These are phyloP conservation scores for Fusarium sacchari DNA, from an alignment of 2,329 filamentous ascomycete genomes.

Conservation along the genomic window DNA sequence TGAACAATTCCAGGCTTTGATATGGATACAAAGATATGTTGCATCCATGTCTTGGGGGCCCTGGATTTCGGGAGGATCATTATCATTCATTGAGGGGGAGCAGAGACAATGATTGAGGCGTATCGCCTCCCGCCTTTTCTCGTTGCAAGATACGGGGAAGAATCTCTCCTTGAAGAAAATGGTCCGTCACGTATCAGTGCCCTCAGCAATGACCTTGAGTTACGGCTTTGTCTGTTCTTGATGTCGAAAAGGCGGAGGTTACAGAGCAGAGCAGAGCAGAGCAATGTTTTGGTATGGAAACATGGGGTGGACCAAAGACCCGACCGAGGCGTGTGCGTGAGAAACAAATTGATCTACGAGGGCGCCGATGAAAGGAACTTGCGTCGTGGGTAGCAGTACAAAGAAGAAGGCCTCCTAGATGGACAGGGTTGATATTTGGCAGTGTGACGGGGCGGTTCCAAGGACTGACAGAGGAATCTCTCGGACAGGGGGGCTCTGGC, in stretches of 20 bases:
- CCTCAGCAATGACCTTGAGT: background rate
- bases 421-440: background rate
- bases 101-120: conserved; percentile 32
- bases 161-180: background rate
- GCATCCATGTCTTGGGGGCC: conserved; percentile 25
- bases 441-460: background rate
- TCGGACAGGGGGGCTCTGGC: background rate
- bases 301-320: conserved; percentile 15
- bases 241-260: conserved; percentile 31
- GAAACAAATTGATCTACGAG: conserved; percentile 26
- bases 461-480: background rate
- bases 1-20: conserved; percentile 33
- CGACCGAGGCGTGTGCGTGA: conserved; percentile 17
- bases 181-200: background rate
- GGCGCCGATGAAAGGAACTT: background rate
- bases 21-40: conserved; percentile 25
- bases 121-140: conserved; percentile 24
- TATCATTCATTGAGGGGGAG: conserved; percentile 26
- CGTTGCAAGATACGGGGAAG: background rate
- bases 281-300: conserved; percentile 14
- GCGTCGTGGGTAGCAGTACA: conserved; percentile 10
- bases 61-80: conserved; percentile 26
- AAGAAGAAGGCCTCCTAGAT: background rate
- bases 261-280: conserved; percentile 25
- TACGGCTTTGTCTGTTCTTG: conserved; percentile 7